Percentiles rank a stretch among this genome's conserved stretches.
Conservation (phyloP, 257 asterid species). For the Solanum ossicruentum region DNA sequence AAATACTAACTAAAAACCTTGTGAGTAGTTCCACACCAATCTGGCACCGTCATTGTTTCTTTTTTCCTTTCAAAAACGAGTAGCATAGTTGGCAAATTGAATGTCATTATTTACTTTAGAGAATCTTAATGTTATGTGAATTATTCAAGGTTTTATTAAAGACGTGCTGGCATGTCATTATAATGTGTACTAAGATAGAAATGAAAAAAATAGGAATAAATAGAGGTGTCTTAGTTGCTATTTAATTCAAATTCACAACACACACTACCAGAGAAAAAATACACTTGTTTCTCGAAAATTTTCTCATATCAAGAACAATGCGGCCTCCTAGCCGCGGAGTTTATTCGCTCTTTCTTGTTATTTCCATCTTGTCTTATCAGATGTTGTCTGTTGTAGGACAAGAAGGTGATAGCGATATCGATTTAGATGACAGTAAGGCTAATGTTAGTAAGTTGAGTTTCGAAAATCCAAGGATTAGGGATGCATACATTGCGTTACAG, state of each 20-base stretch:
- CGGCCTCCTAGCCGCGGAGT: background rate
- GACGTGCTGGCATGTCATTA: background rate
- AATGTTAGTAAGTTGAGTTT: constrained; percentile 16
- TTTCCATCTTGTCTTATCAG: constrained; percentile 5
- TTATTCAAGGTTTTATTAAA: background rate
- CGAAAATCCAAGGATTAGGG: constrained; percentile 38
- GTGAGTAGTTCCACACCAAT: background rate
- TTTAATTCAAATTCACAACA: background rate
- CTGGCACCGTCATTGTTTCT: background rate
- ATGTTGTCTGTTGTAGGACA: constrained; percentile 13
- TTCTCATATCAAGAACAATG: background rate
- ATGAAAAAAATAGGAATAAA: background rate
- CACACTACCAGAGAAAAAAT: background rate
- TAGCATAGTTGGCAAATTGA: background rate
- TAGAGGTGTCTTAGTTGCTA: background rate
- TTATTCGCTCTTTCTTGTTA: background rate
- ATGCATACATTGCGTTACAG: constrained; percentile 54
- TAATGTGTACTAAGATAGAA: background rate
- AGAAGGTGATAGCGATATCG: constrained; percentile 8
- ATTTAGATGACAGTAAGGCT: background rate
- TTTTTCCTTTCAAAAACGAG: background rate
- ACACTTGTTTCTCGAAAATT: background rate
- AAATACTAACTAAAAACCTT: background rate
- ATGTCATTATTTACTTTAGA: background rate
- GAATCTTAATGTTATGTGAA: background rate